Percentiles rank a stretch among this genome's conserved stretches.
Conservation (phyloP, 139 green algal genomes). For the Tetratostichococcus sp. region DNA sequence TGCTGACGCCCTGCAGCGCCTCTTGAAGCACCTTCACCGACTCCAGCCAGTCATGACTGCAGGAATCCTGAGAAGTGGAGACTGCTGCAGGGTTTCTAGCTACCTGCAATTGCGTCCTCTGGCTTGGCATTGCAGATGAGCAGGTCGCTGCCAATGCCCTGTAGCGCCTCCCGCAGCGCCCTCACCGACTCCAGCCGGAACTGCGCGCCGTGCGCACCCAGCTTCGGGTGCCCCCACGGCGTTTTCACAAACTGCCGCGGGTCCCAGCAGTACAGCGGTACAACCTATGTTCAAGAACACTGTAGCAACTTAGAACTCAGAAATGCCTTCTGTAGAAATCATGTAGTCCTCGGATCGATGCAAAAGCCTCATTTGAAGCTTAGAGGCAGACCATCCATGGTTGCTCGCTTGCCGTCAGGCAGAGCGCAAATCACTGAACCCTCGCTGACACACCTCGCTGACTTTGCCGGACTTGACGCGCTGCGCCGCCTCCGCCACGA, state of each 20-base stretch:
- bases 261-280: constrained; percentile 94
- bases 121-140: constrained; percentile 9
- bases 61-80: too few species aligned
- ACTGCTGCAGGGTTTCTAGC: too few species aligned
- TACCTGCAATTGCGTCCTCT: constrained; percentile 19
- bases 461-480: constrained; percentile 39
- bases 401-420: too few species aligned
- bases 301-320: too few species aligned
- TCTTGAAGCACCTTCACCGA: constrained; percentile 53
- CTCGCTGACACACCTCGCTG: constrained; percentile 35
- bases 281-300: constrained; percentile 43
- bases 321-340: too few species aligned
- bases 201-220: constrained; percentile 55
- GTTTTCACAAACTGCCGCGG: constrained; percentile 59
- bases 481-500: constrained; percentile 59
- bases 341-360: too few species aligned
- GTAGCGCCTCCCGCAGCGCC: constrained; percentile 61
- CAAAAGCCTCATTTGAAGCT: too few species aligned
- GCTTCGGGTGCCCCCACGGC: constrained; percentile 57
- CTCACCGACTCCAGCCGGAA: constrained; percentile 84
- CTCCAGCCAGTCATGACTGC: too few species aligned
- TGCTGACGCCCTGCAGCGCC: constrained; percentile 14
- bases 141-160: constrained; percentile 18
- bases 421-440: not conserved
- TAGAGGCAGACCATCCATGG: too few species aligned